Conservation (phyloP, 305 asterid genomes). For the Fraxinus angustifolia region DNA sequence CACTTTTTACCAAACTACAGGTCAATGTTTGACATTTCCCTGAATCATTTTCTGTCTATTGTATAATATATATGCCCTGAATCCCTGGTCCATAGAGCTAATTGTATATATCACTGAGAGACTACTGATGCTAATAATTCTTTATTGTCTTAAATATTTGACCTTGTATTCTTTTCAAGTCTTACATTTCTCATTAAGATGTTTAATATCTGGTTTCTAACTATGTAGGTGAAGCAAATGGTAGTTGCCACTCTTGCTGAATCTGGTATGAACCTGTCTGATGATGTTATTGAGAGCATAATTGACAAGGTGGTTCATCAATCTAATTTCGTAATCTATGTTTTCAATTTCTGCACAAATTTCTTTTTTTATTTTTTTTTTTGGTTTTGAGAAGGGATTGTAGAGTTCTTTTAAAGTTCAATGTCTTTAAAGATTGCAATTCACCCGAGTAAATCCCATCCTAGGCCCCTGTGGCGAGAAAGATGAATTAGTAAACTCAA, state of each 20-base stretch:
- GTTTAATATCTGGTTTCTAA: slow-evolving; percentile 18
- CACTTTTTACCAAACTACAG: background rate
- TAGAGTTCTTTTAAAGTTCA: background rate
- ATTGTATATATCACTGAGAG: background rate
- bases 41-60: background rate
- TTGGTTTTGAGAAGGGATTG: background rate
- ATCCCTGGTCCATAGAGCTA: background rate
- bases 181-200: background rate
- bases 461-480: slow-evolving; percentile 1
- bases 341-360: background rate
- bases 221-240: slow-evolving; percentile 91
- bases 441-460: background rate
- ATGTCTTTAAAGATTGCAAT: background rate
- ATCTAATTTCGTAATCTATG: background rate
- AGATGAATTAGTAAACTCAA: background rate
- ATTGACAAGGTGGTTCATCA: slow-evolving; percentile 73
- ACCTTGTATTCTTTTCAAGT: background rate
- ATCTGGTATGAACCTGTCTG: slow-evolving; percentile 98
- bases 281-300: slow-evolving; percentile 94
- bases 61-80: background rate
- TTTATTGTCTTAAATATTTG: background rate
- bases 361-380: background rate
- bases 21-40: background rate
- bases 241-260: slow-evolving; percentile 98
- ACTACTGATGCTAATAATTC: background rate